Conservation (phyloP, 768 basidiomycete genomes). For the Kwoniella botswanensis region DNA sequence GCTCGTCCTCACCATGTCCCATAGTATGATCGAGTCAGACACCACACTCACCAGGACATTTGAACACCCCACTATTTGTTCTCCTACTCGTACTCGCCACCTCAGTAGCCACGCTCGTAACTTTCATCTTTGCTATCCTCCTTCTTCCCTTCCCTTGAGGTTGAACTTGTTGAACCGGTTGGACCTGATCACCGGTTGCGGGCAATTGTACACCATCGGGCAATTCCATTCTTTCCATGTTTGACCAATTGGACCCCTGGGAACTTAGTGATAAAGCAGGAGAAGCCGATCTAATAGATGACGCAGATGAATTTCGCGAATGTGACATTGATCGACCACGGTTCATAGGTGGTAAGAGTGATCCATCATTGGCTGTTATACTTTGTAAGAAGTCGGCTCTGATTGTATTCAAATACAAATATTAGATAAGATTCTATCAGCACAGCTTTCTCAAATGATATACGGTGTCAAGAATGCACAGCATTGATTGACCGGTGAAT, state of each 20-base stretch:
- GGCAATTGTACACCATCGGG: constrained; percentile 33
- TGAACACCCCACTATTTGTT: constrained; percentile 85
- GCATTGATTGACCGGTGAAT: background rate
- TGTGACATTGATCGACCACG: constrained; percentile 38
- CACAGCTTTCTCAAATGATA: constrained; percentile 11
- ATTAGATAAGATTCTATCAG: background rate
- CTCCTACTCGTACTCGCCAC: constrained; percentile 82
- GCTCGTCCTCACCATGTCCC: background rate
- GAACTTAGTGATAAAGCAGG: constrained; percentile 49
- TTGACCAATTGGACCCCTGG: constrained; percentile 42
- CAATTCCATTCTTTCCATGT: constrained; percentile 44
- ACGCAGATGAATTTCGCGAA: constrained; percentile 48
- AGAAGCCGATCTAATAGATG: constrained; percentile 45
- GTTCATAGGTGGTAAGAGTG: constrained; percentile 44
- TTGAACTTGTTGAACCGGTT: constrained; percentile 3
- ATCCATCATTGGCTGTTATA: constrained; percentile 51
- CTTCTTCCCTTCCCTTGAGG: constrained; percentile 15
- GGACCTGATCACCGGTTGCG: background rate
- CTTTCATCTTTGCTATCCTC: constrained; percentile 72
- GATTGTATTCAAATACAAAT: background rate
- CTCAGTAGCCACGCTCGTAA: constrained; percentile 87
- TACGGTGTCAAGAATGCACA: background rate
- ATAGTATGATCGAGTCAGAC: background rate
- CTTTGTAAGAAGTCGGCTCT: constrained; percentile 52
- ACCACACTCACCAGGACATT: constrained; percentile 64